These are phyloP conservation scores for Escovopsis sp. DNA, from an alignment of 2,329 filamentous ascomycete genomes.

Conservation along the genomic window DNA sequence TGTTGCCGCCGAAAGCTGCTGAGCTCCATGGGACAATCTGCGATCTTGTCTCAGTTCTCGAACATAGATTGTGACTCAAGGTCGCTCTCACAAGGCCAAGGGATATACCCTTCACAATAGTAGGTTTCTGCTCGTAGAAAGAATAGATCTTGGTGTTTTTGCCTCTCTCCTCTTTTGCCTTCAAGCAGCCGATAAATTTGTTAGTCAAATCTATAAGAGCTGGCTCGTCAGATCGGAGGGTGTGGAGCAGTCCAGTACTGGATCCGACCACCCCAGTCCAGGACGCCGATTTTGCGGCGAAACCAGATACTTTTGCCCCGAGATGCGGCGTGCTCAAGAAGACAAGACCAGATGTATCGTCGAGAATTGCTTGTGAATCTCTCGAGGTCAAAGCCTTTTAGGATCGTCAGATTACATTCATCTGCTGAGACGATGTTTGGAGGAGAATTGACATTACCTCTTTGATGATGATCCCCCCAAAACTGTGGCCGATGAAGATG, in stretches of 20 bases:
- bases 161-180: background rate
- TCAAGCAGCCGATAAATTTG: background rate
- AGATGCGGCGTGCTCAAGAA: slow-evolving; percentile 9
- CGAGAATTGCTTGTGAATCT: slow-evolving; percentile 1
- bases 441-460: background rate
- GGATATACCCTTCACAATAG: slow-evolving; percentile 4
- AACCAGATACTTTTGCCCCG: slow-evolving; percentile 4
- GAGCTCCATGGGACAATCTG: slow-evolving; percentile 7
- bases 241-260: slow-evolving; percentile 3
- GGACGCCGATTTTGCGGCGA: slow-evolving; percentile 2
- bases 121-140: slow-evolving; percentile 10
- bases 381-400: background rate
- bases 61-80: background rate
- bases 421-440: background rate
- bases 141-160: slow-evolving; percentile 3
- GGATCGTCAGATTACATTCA: background rate
- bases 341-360: slow-evolving; percentile 7
- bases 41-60: background rate
- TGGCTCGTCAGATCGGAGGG: slow-evolving; percentile 1
- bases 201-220: slow-evolving; percentile 3
- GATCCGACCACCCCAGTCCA: slow-evolving; percentile 7
- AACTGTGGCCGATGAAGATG: slow-evolving; percentile 11
- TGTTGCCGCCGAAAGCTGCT: background rate
- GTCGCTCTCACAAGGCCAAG: slow-evolving; percentile 4
- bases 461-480: slow-evolving; percentile 11